Percentiles rank a stretch among this genome's conserved stretches.
These are phyloP conservation scores for Kurtzmaniella quercitrusa DNA, from an alignment of 1,139 yeast genomes.

Conservation along the genomic window DNA sequence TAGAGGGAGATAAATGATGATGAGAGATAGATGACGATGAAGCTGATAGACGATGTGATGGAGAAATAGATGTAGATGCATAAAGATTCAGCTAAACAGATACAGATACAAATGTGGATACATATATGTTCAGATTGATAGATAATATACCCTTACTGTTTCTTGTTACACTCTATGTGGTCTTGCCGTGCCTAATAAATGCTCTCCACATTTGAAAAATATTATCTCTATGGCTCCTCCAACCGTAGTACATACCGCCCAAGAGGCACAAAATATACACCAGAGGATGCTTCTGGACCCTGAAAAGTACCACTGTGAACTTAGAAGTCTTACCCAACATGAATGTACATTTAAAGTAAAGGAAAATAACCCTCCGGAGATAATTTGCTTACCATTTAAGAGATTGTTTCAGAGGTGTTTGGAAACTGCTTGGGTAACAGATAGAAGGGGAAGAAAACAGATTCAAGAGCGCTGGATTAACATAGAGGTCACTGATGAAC, in stretches of 20 bases:
- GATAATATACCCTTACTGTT: too few relatives aligned
- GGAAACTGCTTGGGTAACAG: constrained; percentile 18
- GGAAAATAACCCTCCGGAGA: constrained; percentile 30
- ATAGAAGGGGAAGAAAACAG: constrained; percentile 23
- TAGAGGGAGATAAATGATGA: too few relatives aligned
- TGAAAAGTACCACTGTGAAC: constrained; percentile 34
- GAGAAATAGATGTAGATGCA: too few relatives aligned
- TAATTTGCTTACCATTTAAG: constrained; percentile 52
- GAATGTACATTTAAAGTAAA: constrained; percentile 42
- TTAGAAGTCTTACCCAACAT: constrained; percentile 44
- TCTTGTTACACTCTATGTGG: too few relatives aligned
- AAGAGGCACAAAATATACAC: constrained; percentile 26
- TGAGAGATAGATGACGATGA: too few relatives aligned
- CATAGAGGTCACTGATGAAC: constrained; percentile 39
- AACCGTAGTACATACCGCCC: constrained; percentile 34
- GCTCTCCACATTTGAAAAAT: background rate
- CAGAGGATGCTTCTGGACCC: constrained; percentile 27
- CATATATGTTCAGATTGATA: too few relatives aligned
- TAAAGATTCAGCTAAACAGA: too few relatives aligned
- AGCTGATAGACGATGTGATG: too few relatives aligned
- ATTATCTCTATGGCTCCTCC: constrained; percentile 42
- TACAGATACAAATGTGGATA: too few relatives aligned
- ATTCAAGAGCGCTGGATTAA: constrained; percentile 30
- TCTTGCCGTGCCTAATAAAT: background rate
- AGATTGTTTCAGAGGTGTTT: constrained; percentile 49